phyloP scores from a whole-genome alignment of 306 rosid genomes.

The Glycine tomentella region DNA sequence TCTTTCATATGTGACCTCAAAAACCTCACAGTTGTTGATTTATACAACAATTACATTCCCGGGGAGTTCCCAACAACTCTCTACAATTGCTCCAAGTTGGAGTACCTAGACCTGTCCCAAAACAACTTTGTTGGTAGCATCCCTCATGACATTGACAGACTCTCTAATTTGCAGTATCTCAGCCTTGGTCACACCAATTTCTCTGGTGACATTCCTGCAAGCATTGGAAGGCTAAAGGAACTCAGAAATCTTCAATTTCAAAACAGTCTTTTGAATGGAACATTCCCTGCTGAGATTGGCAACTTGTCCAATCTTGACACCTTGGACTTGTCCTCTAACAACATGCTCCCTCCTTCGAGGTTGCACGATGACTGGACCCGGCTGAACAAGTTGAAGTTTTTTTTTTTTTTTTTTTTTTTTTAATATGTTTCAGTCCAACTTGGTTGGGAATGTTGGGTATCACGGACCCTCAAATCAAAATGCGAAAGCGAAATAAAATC shows the following conservation, averaged over 20 bases:
- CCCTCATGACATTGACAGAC: constrained; percentile 56
- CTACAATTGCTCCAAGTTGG: constrained; percentile 64
- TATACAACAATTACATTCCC: constrained; percentile 45
- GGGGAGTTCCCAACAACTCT: constrained; percentile 67
- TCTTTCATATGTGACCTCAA: constrained; percentile 70
- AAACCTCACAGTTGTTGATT: constrained; percentile 61
- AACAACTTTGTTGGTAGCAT: constrained; percentile 62
- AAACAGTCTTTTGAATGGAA: constrained; percentile 52
- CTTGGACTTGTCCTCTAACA: constrained; percentile 47
- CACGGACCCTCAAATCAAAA: too few species aligned
- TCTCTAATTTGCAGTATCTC: constrained; percentile 55
- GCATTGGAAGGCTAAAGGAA: constrained; percentile 57
- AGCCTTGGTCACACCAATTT: constrained; percentile 58
- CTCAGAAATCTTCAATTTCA: constrained; percentile 52
- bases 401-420: too few species aligned
- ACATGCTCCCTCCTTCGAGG: constrained; percentile 33
- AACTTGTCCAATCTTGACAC: constrained; percentile 63
- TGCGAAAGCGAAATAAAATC: too few species aligned
- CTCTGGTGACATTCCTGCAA: constrained; percentile 62
- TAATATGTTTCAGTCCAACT: constrained; percentile 48
- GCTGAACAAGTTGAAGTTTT: constrained; percentile 58
- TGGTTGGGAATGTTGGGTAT: too few species aligned
- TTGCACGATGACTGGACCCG: constrained; percentile 55
- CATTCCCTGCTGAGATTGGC: constrained; percentile 63
- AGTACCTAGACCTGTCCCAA: constrained; percentile 52